Evolutionary conservation across 495 filamentous ascomycete species (phyloP).

Genomic region (Parachaetomium inaequale): DNA sequence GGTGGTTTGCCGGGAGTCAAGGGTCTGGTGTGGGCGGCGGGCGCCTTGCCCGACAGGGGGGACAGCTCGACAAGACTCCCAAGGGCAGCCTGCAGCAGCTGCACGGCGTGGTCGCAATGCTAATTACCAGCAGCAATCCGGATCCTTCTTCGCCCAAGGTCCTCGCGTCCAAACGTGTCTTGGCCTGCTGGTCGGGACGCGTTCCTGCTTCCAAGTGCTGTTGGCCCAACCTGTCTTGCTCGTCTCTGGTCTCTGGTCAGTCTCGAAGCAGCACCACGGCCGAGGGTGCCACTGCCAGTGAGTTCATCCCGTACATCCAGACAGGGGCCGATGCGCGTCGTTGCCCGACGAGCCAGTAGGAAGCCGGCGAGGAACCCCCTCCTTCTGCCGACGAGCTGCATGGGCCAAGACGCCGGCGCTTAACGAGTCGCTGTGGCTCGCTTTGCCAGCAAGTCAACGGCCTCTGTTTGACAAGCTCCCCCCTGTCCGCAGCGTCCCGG

Average conservation of each 20-base stretch:
- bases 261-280: neutral
- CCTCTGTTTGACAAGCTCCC: slow-evolving; percentile 17
- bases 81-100: slow-evolving; percentile 12
- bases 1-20: slow-evolving; percentile 20
- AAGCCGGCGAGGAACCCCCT: slow-evolving; percentile 22
- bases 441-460: slow-evolving; percentile 30
- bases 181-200: neutral
- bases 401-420: slow-evolving; percentile 35
- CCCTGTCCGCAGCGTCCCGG: slow-evolving; percentile 13
- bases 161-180: neutral
- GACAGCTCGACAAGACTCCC: slow-evolving; percentile 1
- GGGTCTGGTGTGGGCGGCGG: neutral
- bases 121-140: neutral
- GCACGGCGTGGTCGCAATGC: slow-evolving; percentile 9
- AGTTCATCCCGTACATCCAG: slow-evolving; percentile 26
- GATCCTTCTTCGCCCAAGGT: neutral
- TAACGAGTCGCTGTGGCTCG: slow-evolving; percentile 33
- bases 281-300: slow-evolving; percentile 2
- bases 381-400: slow-evolving; percentile 34
- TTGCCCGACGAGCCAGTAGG: slow-evolving; percentile 29
- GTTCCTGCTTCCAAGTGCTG: neutral
- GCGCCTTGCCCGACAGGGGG: slow-evolving; percentile 18
- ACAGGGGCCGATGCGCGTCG: slow-evolving; percentile 33
- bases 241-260: neutral
- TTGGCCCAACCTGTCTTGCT: neutral